These are phyloP conservation scores for Kluyveromyces dobzhanskii DNA, from an alignment of 805 yeast genomes.

Conservation along the genomic window DNA sequence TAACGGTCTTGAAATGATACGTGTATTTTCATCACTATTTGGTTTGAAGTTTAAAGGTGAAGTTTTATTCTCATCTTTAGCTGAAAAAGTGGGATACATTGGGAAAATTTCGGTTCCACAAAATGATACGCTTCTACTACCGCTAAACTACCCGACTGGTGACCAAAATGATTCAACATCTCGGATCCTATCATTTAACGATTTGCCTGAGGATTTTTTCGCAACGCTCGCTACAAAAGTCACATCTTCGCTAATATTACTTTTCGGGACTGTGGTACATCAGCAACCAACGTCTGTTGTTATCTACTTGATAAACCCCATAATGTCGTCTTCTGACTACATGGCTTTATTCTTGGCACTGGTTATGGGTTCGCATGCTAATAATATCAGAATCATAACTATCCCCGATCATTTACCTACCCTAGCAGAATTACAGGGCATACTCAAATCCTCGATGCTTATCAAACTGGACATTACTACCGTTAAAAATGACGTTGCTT, in stretches of 20 bases:
- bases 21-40: slow-evolving; percentile 30
- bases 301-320: slow-evolving; percentile 20
- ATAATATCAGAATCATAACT: background rate
- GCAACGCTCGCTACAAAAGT: slow-evolving; percentile 12
- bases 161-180: slow-evolving; percentile 6
- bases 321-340: slow-evolving; percentile 22
- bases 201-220: slow-evolving; percentile 22
- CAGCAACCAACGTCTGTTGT: slow-evolving; percentile 17
- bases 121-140: slow-evolving; percentile 17
- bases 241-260: slow-evolving; percentile 16
- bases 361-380: slow-evolving; percentile 8
- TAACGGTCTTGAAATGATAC: slow-evolving; percentile 29
- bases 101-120: slow-evolving; percentile 10
- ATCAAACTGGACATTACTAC: background rate
- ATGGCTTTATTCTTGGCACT: slow-evolving; percentile 20
- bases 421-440: background rate
- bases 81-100: slow-evolving; percentile 23
- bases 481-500: background rate
- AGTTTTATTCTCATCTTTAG: slow-evolving; percentile 23
- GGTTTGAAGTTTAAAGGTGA: slow-evolving; percentile 66
- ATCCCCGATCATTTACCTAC: background rate
- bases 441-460: background rate
- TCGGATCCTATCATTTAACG: slow-evolving; percentile 22
- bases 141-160: slow-evolving; percentile 22
- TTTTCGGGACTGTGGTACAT: slow-evolving; percentile 21